Percentiles rank a stretch among this genome's conserved stretches.
Conservation (phyloP, 108 stramenopile species). For the Cyclotella sp. region DNA sequence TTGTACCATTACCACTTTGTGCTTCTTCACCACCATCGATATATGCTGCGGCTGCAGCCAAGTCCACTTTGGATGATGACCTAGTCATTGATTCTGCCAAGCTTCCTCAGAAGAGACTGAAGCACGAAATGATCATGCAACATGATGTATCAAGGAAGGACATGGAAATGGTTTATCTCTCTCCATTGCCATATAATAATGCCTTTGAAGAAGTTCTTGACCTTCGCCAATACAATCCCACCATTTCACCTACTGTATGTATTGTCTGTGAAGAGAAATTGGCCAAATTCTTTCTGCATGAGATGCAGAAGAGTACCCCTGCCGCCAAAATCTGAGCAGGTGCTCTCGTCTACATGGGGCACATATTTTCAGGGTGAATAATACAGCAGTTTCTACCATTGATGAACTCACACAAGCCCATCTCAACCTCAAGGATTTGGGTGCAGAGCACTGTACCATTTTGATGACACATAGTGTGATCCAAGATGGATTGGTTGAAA, state of each 20-base stretch:
- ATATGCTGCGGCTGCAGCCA: no score
- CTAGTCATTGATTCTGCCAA: background rate
- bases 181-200: background rate
- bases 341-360: background rate
- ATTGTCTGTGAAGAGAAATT: background rate
- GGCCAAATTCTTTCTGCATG: background rate
- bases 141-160: background rate
- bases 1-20: no score
- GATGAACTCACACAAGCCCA: background rate
- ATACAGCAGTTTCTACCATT: background rate
- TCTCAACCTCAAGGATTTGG: background rate
- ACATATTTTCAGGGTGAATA: background rate
- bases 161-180: background rate
- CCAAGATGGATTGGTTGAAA: background rate
- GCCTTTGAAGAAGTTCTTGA: background rate
- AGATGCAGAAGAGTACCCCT: background rate
- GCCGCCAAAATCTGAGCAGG: background rate
- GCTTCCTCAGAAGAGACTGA: background rate
- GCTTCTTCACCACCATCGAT: no score
- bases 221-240: background rate
- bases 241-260: background rate
- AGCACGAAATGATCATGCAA: background rate
- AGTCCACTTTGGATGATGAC: no score
- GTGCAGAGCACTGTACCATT: background rate
- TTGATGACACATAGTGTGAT: background rate